Conservation (phyloP, 805 yeast genomes). For the Candida tibetensis region DNA sequence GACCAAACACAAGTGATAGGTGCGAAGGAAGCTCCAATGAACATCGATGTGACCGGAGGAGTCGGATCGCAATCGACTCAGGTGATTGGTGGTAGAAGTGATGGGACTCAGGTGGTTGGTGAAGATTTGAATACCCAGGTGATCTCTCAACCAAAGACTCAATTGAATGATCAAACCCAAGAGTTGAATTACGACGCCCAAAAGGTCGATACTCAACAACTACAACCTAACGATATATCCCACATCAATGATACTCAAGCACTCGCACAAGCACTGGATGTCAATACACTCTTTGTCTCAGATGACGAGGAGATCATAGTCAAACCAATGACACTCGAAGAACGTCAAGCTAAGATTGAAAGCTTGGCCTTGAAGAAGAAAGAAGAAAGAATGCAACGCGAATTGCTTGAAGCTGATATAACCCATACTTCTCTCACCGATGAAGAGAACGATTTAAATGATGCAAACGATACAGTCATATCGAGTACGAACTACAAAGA, state of each 20-base stretch:
- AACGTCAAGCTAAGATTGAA: constrained; percentile 15
- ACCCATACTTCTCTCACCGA: constrained; percentile 34
- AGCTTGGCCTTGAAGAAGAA: constrained; percentile 20
- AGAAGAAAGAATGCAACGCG: constrained; percentile 14
- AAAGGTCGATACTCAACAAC: background rate
- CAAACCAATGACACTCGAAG: constrained; percentile 10
- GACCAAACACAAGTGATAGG: background rate
- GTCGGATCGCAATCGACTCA: background rate
- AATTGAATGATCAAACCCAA: background rate
- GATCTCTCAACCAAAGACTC: background rate
- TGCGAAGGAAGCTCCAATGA: background rate
- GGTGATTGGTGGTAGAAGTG: background rate
- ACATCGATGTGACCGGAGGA: background rate
- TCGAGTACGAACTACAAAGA: constrained; percentile 12
- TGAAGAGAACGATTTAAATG: constrained; percentile 37
- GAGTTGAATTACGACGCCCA: background rate
- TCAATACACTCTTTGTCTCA: background rate
- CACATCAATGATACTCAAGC: background rate
- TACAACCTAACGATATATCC: too few species aligned
- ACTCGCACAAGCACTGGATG: background rate
- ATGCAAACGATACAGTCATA: constrained; percentile 21
- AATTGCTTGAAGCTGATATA: constrained; percentile 31
- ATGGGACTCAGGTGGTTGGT: background rate
- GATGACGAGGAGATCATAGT: constrained; percentile 7
- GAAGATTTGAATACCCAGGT: background rate